Evolutionary conservation across 352 stramenopile species (phyloP), one percentile per base, ranked within the genome.

Genomic region (Globisporangium polare): DNA sequence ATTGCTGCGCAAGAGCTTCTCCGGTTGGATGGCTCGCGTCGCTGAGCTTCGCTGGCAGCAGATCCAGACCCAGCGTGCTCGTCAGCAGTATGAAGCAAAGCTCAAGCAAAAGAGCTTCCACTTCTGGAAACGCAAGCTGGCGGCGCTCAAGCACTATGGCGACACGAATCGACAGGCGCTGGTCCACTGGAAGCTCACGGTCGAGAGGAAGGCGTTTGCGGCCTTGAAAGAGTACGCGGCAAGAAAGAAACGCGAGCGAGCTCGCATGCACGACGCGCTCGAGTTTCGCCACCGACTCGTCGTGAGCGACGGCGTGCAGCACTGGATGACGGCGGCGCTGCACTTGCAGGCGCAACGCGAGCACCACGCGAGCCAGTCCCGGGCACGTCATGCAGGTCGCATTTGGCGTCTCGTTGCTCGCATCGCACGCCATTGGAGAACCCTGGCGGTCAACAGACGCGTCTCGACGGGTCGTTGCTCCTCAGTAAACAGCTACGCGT

Each of bases 151-250:
- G 15, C 29, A 58, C 13, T n/a, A 53, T 27, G 52, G 64, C 17
- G 53, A 45, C 2, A 53, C 67, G n/a, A 68, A 63, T 35, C 50
- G 42, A 1, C 8, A 15, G 17, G 64, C 60, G 26, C 45, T 70
- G 27, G 35, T 63, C 4, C 64, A 70, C 29, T 70, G 64, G 64
- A 70, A 70, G 53, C 46, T 68, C 22, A 39, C 64, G 8, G n/a
- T 68, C 27, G 46, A 68, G 51, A 63, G 33, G 10, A 62, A 47
- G 20, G 46, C 47, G n/a, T 68, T 70, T 7, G 41, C 1, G 1
- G 20, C 3, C 20, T 42, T 67, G 35, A 50, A 49, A 18, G 39
- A 17, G 24, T 67, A 57, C 37, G 49, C 22, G 27, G 33, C 22
- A n/a, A 33, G 20, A 12, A 63, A 65, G 43, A 39, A 57, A 15